Evolutionary conservation across 768 basidiomycete species (phyloP).

Genomic region (Pisolithus marmoratus): DNA sequence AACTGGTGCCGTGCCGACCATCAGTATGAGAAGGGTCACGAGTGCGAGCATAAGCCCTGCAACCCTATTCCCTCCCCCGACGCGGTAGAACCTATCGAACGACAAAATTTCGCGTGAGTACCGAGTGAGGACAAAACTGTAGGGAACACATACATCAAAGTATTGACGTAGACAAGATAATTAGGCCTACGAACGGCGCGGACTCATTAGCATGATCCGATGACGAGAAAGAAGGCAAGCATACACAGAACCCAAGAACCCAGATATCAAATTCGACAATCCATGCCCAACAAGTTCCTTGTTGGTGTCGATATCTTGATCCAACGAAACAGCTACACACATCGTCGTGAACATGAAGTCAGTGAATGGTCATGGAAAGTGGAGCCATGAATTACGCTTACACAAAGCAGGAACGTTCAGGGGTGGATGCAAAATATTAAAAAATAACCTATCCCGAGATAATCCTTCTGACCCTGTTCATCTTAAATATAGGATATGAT

Average conservation of each 20-base stretch:
- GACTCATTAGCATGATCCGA: no score
- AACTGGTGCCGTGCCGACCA: slow-evolving; percentile 85
- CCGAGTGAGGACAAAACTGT: background rate
- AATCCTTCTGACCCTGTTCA: no score
- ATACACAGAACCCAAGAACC: slow-evolving; percentile 75
- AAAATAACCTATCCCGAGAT: slow-evolving; percentile 49
- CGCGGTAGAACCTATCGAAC: slow-evolving; percentile 71
- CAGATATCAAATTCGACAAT: slow-evolving; percentile 82
- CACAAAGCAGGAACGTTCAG: slow-evolving; percentile 88
- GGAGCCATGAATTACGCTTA: slow-evolving; percentile 21
- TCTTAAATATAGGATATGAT: slow-evolving; percentile 9
- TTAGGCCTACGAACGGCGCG: slow-evolving; percentile 48
- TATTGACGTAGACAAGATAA: slow-evolving; percentile 86
- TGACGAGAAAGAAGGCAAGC: slow-evolving; percentile 13
- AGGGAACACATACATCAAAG: slow-evolving; percentile 53
- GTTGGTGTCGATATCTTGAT: slow-evolving; percentile 86
- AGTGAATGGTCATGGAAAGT: background rate
- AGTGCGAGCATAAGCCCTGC: slow-evolving; percentile 82
- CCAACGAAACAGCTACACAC: slow-evolving; percentile 71
- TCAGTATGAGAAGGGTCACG: slow-evolving; percentile 63
- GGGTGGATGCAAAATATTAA: slow-evolving; percentile 81
- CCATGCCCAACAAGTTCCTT: slow-evolving; percentile 92
- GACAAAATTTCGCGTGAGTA: no score
- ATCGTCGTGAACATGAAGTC: no score
- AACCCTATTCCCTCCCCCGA: slow-evolving; percentile 81